These are phyloP conservation scores for Metarhizium sp. DNA, from an alignment of 2,329 filamentous ascomycete species.

Conservation along the genomic window DNA sequence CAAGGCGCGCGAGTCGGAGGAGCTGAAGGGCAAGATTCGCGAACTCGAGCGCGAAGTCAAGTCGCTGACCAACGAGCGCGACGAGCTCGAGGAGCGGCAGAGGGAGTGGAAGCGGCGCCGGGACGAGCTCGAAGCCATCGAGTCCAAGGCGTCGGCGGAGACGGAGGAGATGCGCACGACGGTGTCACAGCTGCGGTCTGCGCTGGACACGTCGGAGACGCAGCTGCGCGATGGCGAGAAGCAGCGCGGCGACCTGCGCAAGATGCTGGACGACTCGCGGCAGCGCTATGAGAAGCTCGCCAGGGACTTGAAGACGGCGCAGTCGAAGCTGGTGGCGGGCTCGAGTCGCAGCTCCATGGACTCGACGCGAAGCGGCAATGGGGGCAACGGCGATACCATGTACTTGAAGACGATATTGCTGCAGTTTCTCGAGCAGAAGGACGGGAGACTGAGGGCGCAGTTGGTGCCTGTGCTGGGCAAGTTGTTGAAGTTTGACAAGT, in stretches of 20 bases:
- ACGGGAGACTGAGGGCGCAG: constrained; percentile 65
- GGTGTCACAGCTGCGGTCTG: constrained; percentile 67
- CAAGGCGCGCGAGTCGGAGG: constrained; percentile 75
- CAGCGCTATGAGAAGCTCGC: constrained; percentile 69
- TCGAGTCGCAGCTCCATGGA: constrained; percentile 34
- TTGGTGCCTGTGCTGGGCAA: constrained; percentile 70
- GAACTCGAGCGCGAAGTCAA: constrained; percentile 74
- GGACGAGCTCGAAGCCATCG: constrained; percentile 65
- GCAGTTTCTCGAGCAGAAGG: constrained; percentile 74
- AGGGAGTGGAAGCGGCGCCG: constrained; percentile 64
- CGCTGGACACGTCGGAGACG: constrained; percentile 79
- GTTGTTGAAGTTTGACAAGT: constrained; percentile 69
- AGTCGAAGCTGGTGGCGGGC: constrained; percentile 34
- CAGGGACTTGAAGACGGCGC: constrained; percentile 50
- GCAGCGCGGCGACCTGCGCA: constrained; percentile 66
- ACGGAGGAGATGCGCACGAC: constrained; percentile 65
- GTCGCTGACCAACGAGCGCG: constrained; percentile 61
- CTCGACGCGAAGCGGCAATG: constrained; percentile 22
- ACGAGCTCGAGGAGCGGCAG: constrained; percentile 66
- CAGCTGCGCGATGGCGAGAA: constrained; percentile 77
- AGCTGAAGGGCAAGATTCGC: constrained; percentile 67
- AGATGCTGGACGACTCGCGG: constrained; percentile 69
- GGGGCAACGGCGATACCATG: constrained; percentile 37
- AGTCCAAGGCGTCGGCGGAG: constrained; percentile 62
- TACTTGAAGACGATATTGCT: constrained; percentile 76